Conservation (phyloP, 2,329 filamentous ascomycete species). For the Alternaria metachromatica region DNA sequence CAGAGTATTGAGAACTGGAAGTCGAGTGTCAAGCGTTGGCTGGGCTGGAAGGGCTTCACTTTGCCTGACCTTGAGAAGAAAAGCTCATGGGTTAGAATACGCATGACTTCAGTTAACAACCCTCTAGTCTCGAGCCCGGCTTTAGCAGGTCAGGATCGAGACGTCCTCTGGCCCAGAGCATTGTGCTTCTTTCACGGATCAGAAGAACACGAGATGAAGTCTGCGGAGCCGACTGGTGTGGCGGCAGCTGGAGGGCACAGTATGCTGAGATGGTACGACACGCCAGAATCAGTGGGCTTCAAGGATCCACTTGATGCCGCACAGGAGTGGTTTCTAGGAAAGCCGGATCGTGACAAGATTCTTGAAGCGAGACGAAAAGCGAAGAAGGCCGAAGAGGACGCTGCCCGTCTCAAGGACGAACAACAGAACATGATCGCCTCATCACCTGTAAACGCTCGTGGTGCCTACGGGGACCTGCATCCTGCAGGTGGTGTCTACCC, state of each 20-base stretch:
- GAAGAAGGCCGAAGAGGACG: slow-evolving; percentile 56
- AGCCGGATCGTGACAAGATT: slow-evolving; percentile 43
- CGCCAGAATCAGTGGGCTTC: slow-evolving; percentile 39
- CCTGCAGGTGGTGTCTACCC: slow-evolving; percentile 49
- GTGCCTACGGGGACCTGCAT: slow-evolving; percentile 47
- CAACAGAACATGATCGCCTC: slow-evolving; percentile 38
- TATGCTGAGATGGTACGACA: slow-evolving; percentile 41
- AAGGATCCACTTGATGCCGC: slow-evolving; percentile 44
- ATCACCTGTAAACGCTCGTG: slow-evolving; percentile 47
- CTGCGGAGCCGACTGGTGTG: not conserved
- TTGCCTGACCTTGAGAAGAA: slow-evolving; percentile 31
- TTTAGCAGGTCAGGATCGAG: slow-evolving; percentile 23
- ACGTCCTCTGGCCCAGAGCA: slow-evolving; percentile 46
- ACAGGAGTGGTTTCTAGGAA: slow-evolving; percentile 47
- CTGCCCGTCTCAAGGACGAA: slow-evolving; percentile 45
- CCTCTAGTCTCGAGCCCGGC: slow-evolving; percentile 19
- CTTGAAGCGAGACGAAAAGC: slow-evolving; percentile 51
- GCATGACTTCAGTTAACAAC: slow-evolving; percentile 22
- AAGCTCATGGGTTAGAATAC: slow-evolving; percentile 42
- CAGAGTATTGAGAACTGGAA: slow-evolving; percentile 46
- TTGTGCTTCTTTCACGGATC: slow-evolving; percentile 40
- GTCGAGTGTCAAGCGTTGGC: slow-evolving; percentile 38
- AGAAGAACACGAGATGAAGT: not conserved
- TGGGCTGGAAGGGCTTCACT: slow-evolving; percentile 45
- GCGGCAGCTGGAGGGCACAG: slow-evolving; percentile 5